Evolutionary conservation across 2,329 filamentous ascomycete species (phyloP).

Genomic region (Ceratocystis huliohia): DNA sequence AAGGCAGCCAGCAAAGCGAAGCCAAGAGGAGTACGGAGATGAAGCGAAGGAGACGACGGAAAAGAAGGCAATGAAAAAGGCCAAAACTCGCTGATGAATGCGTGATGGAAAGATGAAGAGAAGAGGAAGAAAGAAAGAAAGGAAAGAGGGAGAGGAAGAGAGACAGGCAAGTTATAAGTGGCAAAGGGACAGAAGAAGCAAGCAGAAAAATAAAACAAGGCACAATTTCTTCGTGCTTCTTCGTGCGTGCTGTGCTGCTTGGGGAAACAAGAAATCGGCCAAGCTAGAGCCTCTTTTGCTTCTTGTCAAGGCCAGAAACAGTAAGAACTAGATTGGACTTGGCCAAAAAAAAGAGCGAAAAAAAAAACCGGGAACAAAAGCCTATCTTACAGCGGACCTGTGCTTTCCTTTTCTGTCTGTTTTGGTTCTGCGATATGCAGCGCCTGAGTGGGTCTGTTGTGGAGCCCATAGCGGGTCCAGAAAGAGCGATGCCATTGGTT

Average conservation of each 20-base stretch:
- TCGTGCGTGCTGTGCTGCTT: not conserved
- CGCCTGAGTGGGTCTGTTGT: too few species aligned
- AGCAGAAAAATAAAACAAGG: not conserved
- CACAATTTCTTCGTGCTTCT: not conserved
- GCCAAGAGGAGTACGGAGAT: slow-evolving; percentile 30
- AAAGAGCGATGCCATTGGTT: too few species aligned
- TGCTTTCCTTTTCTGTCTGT: too few species aligned
- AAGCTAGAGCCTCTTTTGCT: not conserved
- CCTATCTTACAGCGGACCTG: too few species aligned
- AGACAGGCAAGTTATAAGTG: not conserved
- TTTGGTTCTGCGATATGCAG: too few species aligned
- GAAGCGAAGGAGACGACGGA: slow-evolving; percentile 3
- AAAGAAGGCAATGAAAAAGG: not conserved
- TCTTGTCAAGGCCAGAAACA: not conserved
- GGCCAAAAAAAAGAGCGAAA: not conserved
- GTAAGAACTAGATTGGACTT: not conserved
- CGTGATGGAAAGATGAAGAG: not conserved
- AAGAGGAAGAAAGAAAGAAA: not conserved
- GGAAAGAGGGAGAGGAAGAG: not conserved
- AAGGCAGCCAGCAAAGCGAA: slow-evolving; percentile 23
- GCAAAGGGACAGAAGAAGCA: not conserved
- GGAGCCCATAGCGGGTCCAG: too few species aligned
- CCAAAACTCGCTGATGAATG: not conserved
- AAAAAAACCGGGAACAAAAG: not conserved
- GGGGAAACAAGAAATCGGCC: not conserved